These are phyloP conservation scores for Mucor lusitanicus DNA, from an alignment of 371 early-diverging fungal species.

Conservation along the genomic window DNA sequence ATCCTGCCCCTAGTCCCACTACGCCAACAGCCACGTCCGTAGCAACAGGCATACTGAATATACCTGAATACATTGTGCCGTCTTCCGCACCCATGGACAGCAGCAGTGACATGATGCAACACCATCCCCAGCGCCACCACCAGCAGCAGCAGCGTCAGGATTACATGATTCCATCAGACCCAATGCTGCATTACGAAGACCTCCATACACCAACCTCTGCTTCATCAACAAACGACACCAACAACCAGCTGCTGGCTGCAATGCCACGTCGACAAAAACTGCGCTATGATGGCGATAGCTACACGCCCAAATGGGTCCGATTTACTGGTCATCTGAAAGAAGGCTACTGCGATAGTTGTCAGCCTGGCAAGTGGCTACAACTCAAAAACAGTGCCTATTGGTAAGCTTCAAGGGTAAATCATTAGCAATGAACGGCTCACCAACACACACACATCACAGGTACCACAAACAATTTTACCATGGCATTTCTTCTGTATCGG, in stretches of 20 bases:
- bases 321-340: slow-evolving; percentile 74
- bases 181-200: not conserved
- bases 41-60: not conserved
- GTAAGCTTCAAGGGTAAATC: slow-evolving; percentile 32
- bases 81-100: not conserved
- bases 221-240: not conserved
- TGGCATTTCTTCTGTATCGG: slow-evolving; percentile 84
- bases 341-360: slow-evolving; percentile 81
- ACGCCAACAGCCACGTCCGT: not conserved
- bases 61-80: not conserved
- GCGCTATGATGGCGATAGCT: slow-evolving; percentile 72
- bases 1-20: not conserved
- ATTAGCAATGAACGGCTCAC: not conserved
- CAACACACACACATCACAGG: slow-evolving; percentile 27
- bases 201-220: not conserved
- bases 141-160: not conserved
- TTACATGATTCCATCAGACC: not conserved
- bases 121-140: no score
- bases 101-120: not conserved
- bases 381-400: slow-evolving; percentile 88
- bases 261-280: slow-evolving; percentile 58
- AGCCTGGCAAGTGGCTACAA: slow-evolving; percentile 83
- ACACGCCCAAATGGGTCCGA: slow-evolving; percentile 85
- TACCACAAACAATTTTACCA: slow-evolving; percentile 88
- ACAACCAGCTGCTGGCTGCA: slow-evolving; percentile 12